Evolutionary conservation across 768 basidiomycete genomes (phyloP).

Genomic region (Phaeotremella fagi): DNA sequence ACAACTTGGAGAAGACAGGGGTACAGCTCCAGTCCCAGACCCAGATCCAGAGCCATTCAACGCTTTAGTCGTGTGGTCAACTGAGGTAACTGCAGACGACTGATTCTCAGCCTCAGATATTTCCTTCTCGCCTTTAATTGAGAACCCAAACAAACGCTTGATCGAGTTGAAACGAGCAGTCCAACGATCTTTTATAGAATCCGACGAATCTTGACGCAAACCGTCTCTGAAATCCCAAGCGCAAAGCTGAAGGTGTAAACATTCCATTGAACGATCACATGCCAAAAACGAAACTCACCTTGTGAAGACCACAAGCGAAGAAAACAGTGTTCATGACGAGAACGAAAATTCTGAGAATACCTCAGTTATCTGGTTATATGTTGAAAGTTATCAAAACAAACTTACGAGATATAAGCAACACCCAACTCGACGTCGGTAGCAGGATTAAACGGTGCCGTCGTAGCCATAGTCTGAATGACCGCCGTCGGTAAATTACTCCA

Average conservation of each 20-base stretch:
- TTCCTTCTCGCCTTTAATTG: neutral
- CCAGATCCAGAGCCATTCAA: no score
- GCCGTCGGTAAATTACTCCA: conserved; percentile 56
- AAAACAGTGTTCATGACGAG: conserved; percentile 52
- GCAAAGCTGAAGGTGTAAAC: no score
- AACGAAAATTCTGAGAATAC: conserved; percentile 49
- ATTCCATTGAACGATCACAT: neutral
- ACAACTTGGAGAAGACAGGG: neutral
- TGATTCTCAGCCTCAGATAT: neutral
- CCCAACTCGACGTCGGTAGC: conserved; percentile 51
- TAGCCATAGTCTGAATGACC: conserved; percentile 52
- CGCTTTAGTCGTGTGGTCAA: neutral
- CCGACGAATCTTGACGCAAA: conserved; percentile 1
- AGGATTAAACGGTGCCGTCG: conserved; percentile 51
- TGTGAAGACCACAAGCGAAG: conserved; percentile 50
- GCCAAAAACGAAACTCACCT: conserved; percentile 19
- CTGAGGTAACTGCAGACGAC: neutral
- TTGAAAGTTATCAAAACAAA: conserved; percentile 24
- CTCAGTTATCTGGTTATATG: neutral
- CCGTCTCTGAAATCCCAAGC: conserved; percentile 47
- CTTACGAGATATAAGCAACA: conserved; percentile 40
- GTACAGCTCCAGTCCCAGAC: no score
- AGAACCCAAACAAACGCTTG: conserved; percentile 1
- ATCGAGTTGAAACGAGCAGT: neutral
- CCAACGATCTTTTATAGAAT: conserved; percentile 28